These are phyloP conservation scores for Claviceps capensis DNA, from an alignment of 2,329 filamentous ascomycete species.

Conservation along the genomic window DNA sequence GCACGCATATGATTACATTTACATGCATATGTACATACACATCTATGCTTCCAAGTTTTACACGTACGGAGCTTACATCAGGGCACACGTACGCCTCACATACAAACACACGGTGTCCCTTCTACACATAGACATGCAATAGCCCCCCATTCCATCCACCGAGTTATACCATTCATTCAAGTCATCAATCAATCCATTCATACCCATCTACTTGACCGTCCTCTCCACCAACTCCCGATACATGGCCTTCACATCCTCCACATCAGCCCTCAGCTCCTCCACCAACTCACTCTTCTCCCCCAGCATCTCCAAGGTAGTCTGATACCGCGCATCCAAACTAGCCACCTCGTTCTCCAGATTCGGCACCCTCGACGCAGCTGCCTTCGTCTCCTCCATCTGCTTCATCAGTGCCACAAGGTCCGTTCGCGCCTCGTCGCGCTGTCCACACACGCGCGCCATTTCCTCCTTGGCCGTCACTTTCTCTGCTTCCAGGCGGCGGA, in stretches of 20 bases:
- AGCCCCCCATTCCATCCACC: no score
- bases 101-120: no score
- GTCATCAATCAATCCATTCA: background rate
- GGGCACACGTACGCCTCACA: no score
- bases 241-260: slow-evolving; percentile 88
- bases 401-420: slow-evolving; percentile 88
- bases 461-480: slow-evolving; percentile 85
- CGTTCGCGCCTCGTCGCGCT: slow-evolving; percentile 80
- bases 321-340: slow-evolving; percentile 63
- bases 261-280: slow-evolving; percentile 78
- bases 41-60: background rate
- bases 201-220: slow-evolving; percentile 48
- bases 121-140: no score
- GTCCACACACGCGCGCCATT: slow-evolving; percentile 61
- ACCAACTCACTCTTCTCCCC: slow-evolving; percentile 95
- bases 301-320: slow-evolving; percentile 84
- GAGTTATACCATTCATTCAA: background rate
- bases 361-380: slow-evolving; percentile 43
- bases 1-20: background rate
- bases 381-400: slow-evolving; percentile 60
- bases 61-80: no score
- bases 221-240: slow-evolving; percentile 85
- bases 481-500: slow-evolving; percentile 81
- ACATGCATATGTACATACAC: background rate
- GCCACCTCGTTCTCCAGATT: slow-evolving; percentile 55